Percentiles rank a stretch among this genome's conserved stretches.
Conservation (phyloP, 164 flowering plant species). For the Pachysandra terminalis region DNA sequence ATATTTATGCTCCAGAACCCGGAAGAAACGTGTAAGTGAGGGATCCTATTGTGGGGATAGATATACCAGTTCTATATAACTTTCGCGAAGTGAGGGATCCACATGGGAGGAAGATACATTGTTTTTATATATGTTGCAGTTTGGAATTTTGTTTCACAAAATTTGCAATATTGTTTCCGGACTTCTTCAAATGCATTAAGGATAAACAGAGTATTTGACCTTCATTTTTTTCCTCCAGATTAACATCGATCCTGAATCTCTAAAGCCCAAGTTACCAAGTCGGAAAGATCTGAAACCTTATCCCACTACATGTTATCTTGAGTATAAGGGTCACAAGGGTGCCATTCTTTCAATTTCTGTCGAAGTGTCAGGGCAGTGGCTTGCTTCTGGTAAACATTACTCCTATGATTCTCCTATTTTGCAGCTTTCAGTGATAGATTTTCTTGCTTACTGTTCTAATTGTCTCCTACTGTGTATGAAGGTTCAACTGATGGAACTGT, state of each 20-base stretch:
- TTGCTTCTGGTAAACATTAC: constrained; percentile 70
- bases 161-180: no score
- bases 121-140: no score
- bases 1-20: constrained; percentile 81
- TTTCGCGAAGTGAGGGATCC: not conserved
- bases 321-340: constrained; percentile 82
- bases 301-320: constrained; percentile 74
- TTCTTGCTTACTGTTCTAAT: constrained; percentile 7
- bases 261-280: constrained; percentile 90
- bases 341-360: constrained; percentile 73
- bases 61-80: not conserved
- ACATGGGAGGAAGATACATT: no score
- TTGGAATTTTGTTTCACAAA: no score
- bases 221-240: constrained; percentile 41
- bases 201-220: not conserved
- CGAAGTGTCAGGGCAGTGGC: constrained; percentile 78
- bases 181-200: not conserved
- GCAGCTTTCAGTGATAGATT: not conserved
- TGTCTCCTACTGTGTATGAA: constrained; percentile 19
- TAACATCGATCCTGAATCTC: constrained; percentile 88
- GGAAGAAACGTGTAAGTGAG: constrained; percentile 82
- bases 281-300: constrained; percentile 89
- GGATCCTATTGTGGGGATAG: not conserved
- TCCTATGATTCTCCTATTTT: not conserved
- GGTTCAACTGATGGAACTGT: constrained; percentile 91